Conservation (phyloP, 208 protist species). For the Leishmania major region DNA sequence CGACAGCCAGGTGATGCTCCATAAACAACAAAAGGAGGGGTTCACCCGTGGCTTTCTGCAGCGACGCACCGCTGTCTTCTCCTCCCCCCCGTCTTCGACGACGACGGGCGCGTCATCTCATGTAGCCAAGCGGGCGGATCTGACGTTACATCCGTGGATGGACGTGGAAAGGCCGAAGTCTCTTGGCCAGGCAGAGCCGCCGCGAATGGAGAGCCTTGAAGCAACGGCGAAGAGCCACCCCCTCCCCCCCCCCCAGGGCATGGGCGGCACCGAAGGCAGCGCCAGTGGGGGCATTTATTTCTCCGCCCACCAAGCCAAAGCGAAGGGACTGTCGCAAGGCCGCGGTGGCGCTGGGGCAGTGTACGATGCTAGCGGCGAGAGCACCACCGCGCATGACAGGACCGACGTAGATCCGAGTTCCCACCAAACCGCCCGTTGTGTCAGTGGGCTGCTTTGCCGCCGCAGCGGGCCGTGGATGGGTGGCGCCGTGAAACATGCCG, state of each 20-base stretch:
- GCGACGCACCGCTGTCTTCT: neutral
- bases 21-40: neutral
- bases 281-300: too few relatives aligned
- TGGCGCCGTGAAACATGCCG: neutral
- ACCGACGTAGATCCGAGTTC: rapidly evolving
- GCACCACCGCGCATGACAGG: too few relatives aligned
- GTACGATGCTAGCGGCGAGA: too few relatives aligned
- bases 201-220: too few relatives aligned
- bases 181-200: neutral
- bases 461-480: conserved; percentile 34
- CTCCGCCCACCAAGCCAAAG: too few relatives aligned
- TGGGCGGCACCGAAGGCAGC: too few relatives aligned
- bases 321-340: neutral
- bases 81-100: neutral
- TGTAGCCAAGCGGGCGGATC: too few relatives aligned
- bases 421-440: too few relatives aligned
- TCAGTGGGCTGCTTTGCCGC: too few relatives aligned
- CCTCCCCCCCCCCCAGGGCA: too few relatives aligned
- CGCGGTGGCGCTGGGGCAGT: too few relatives aligned
- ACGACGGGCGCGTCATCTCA: neutral
- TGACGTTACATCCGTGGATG: neutral
- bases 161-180: neutral
- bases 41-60: neutral
- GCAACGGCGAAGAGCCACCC: neutral
- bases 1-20: neutral